These are phyloP conservation scores for Ophioceras dolichostomum DNA, from an alignment of 2,329 filamentous ascomycete genomes.

Conservation along the genomic window DNA sequence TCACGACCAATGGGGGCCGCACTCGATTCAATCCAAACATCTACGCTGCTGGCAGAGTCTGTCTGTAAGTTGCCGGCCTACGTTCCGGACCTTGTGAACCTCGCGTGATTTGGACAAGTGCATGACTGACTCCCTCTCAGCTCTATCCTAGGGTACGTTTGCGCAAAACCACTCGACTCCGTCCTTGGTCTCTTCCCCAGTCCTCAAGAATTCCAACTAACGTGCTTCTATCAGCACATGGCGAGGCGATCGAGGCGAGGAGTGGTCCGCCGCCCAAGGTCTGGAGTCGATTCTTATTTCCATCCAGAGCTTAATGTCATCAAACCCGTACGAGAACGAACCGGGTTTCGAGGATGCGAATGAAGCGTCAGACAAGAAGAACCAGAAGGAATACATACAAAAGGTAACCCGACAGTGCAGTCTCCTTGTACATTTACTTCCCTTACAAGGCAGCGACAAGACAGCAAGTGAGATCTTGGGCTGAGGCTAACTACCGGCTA, in stretches of 20 bases:
- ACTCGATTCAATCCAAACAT: constrained; percentile 97
- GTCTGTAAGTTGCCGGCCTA: constrained; percentile 50
- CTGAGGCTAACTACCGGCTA: constrained; percentile 8
- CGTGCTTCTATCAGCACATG: constrained; percentile 65
- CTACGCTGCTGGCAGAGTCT: constrained; percentile 83
- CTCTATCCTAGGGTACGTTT: constrained; percentile 71
- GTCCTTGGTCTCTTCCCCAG: no score
- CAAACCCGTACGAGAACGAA: constrained; percentile 92
- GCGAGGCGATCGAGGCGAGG: constrained; percentile 78
- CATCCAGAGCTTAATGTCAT: constrained; percentile 91
- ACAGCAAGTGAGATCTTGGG: no score
- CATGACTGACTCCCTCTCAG: no score
- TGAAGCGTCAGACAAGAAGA: constrained; percentile 54
- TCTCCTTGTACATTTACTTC: no score
- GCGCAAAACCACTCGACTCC: constrained; percentile 3
- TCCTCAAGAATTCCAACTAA: constrained; percentile 10
- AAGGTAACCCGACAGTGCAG: no score
- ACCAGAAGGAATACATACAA: constrained; percentile 62
- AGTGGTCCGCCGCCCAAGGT: constrained; percentile 94
- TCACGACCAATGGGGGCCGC: constrained; percentile 79
- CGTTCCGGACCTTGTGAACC: no score
- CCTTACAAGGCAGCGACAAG: no score
- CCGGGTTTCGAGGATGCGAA: constrained; percentile 79
- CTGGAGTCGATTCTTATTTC: constrained; percentile 89
- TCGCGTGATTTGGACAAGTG: no score